Base-by-base conservation (phyloP, 106 monocot genomes). In the Dioscorea alata region DNA sequence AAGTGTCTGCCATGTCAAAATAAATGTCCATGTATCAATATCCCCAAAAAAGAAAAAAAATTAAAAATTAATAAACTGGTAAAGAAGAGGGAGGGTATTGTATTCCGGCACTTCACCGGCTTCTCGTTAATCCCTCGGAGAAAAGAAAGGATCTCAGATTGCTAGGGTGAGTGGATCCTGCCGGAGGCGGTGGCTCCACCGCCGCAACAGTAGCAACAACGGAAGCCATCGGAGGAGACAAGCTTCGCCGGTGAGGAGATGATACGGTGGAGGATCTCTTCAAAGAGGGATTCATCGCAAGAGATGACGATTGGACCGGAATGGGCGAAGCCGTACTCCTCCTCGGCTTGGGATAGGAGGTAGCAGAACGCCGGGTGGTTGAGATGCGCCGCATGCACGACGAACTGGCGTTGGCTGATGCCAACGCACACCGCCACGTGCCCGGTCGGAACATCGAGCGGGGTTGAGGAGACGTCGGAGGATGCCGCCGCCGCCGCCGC, bases 401-500 rank as follows among this genome's bases (percentile, higher is more conserved):
- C 78, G 72, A 80, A 90, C 63, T 85, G 62, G 52, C 79, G 73
- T 6, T 56, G 60, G 31, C 52, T 33, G 23, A 48, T 61, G 21
- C 85, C 85, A 13, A 90, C 89, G 63, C 75, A 80, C 50, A 90
- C 80, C 17, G 85, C 89, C 17, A 90, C 77, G 78, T 85, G 82
- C 9, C 89, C 89, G 0, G 77, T 69, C 42, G 89, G 89, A 6
- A 90, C 89, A 61, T 82, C 79, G 4, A 7, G 4, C 34, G 34
- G 34, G 4, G 34, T 2, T n/a, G n/a, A n/a, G 74, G n/a, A n/a
- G n/a, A 0, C 49, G 66, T 4, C 16, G 74, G 64, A 23, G 49
- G 24, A 6, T 23, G 51, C n/a, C 32, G 57, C 1, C 60, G 74
- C n/a, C n/a, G n/a, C 64, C 9, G 78, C 81, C 19, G 62, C 31